phyloP scores from a whole-genome alignment of 805 yeast genomes.

The Nakazawaea ishiwadae region DNA sequence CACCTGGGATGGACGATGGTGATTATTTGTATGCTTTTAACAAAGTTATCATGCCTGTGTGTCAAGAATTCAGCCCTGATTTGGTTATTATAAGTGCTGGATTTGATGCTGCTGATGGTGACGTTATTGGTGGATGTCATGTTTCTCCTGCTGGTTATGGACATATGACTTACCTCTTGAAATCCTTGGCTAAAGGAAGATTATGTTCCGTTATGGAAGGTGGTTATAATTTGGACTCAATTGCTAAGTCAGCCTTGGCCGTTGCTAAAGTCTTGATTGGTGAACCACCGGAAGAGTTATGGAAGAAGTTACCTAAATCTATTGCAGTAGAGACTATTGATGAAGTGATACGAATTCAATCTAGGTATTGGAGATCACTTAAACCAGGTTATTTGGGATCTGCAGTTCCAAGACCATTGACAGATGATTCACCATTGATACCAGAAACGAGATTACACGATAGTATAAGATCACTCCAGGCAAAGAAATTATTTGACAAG shows the following conservation, averaged over 20 bases:
- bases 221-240: conserved; percentile 91
- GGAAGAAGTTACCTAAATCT: conserved; percentile 59
- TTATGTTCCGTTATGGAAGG: conserved; percentile 91
- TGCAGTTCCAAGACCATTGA: conserved; percentile 24
- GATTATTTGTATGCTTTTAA: conserved; percentile 92
- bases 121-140: conserved; percentile 93
- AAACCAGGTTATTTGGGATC: conserved; percentile 54
- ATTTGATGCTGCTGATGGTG: conserved; percentile 98
- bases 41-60: conserved; percentile 81
- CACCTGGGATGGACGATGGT: conserved; percentile 89
- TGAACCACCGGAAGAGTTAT: conserved; percentile 85
- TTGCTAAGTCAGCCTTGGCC: conserved; percentile 84
- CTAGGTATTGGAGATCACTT: conserved; percentile 84
- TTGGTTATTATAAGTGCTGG: conserved; percentile 91
- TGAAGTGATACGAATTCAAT: conserved; percentile 74
- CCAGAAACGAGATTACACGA: conserved; percentile 48
- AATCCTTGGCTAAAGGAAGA: conserved; percentile 83
- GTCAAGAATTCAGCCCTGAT: conserved; percentile 88
- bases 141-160: conserved; percentile 96
- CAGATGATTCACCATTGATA: conserved; percentile 12
- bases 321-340: conserved; percentile 79
- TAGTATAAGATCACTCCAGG: conserved; percentile 71
- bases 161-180: conserved; percentile 89
- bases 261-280: conserved; percentile 90
- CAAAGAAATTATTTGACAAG: conserved; percentile 46